Evolutionary conservation across 2,329 filamentous ascomycete species (phyloP).

Genomic region (Aspergillus tamarii): DNA sequence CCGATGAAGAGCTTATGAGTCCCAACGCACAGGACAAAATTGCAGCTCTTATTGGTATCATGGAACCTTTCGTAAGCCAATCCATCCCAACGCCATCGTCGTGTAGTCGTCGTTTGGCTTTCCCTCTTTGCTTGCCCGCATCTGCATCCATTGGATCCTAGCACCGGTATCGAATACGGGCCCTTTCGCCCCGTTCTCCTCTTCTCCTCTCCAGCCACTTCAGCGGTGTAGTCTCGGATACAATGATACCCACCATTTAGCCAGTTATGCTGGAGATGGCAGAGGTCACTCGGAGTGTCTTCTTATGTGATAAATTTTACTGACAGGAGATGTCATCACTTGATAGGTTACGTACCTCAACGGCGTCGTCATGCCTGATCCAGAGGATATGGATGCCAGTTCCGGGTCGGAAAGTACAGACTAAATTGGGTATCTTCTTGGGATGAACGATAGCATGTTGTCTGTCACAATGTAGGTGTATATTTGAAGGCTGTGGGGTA

Average conservation of each 20-base stretch:
- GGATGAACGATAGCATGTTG: background rate
- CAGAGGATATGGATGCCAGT: conserved; percentile 47
- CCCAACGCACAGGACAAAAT: conserved; percentile 68
- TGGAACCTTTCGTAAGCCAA: conserved; percentile 81
- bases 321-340: conserved; percentile 28
- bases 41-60: conserved; percentile 63
- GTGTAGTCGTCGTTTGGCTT: conserved; percentile 27
- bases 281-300: conserved; percentile 9
- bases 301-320: conserved; percentile 18
- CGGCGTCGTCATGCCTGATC: conserved; percentile 73
- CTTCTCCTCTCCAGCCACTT: conserved; percentile 21
- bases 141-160: conserved; percentile 30
- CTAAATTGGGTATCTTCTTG: conserved; percentile 2
- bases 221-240: conserved; percentile 25
- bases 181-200: conserved; percentile 15
- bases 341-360: conserved; percentile 71
- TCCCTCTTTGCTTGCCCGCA: conserved; percentile 24
- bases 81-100: conserved; percentile 41
- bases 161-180: conserved; percentile 23
- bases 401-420: conserved; percentile 34
- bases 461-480: conserved; percentile 14
- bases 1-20: conserved; percentile 66
- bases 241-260: conserved; percentile 21
- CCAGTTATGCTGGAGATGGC: conserved; percentile 14
- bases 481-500: conserved; percentile 5